Base-by-base conservation (phyloP, 352 stramenopile species). In the Globisporangium nagaii region DNA sequence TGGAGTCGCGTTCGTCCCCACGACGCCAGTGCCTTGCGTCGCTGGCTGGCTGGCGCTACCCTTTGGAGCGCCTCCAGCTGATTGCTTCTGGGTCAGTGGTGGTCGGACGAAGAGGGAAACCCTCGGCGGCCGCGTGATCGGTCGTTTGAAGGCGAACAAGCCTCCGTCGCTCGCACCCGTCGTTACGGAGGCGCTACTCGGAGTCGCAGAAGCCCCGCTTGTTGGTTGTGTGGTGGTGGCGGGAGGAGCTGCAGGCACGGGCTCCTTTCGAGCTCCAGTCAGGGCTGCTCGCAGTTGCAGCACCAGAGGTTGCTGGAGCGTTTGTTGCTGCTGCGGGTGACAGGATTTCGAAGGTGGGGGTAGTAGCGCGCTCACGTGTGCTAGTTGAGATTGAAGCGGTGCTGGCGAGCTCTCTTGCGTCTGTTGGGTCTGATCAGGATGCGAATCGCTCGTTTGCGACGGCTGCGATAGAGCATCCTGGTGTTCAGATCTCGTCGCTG, bases 81-180 rank as follows among this genome's bases (percentile, higher is more conserved):
- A 27, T 31, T 19, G 27, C 25, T 27, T 46, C 40, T 30, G 22
- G 11, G 19, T 27, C n/a, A 12, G 4, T 7, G 28, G 7, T n/a
- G 50, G 42, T 1, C 37, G 50, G 25, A 41, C 41, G 37, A 56
- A 46, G 3, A 37, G 37, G 8, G 48, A 45, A 20, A 56, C 50
- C 19, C 50, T 44, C n/a, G 50, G 50, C n/a, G 50, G 50, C 5
- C 50, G 50, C 4, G 32, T 32, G 10, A 56, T 37, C 28, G 50
- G 27, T 25, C 36, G 36, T n/a, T 24, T 40, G 13, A 37, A 19
- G 12, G 30, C 20, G 11, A 45, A 27, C 24, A 8, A 1, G 13
- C 19, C n/a, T 22, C 19, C 13, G 25, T 4, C 31, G 2, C 8
- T 39, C 20, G 5, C 37, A 24, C 2, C 27, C 11, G 19, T 2